Evolutionary conservation across 225 moss, liverwort and hornwort species (phyloP).

Genomic region (Takakia lepidozioides): DNA sequence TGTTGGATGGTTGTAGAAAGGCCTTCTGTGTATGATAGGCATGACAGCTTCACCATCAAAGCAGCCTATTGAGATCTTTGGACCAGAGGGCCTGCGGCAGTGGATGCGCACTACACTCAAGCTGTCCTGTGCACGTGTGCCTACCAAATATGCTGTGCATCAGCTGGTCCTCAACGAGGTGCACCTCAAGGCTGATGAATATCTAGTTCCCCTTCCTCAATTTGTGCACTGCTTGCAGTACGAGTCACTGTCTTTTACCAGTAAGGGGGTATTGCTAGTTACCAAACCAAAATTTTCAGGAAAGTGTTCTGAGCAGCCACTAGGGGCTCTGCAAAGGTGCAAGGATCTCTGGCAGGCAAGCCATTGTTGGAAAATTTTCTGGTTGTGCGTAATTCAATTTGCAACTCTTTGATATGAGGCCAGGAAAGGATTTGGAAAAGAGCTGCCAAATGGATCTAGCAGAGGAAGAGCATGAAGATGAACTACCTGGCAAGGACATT

Average conservation of each 20-base stretch:
- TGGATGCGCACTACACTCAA: constrained; percentile 92
- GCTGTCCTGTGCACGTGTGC: constrained; percentile 72
- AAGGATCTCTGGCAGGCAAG: too few species aligned
- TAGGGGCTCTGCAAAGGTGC: too few species aligned
- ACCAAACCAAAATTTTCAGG: too few species aligned
- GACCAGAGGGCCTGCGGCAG: constrained; percentile 74
- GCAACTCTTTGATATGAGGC: too few species aligned
- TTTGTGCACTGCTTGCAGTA: too few species aligned
- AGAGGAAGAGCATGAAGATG: constrained; percentile 80
- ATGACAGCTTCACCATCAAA: constrained; percentile 63
- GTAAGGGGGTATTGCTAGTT: too few species aligned
- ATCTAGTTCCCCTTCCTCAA: too few species aligned
- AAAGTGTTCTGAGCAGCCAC: too few species aligned
- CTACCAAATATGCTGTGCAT: constrained; percentile 83
- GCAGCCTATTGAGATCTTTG: constrained; percentile 72
- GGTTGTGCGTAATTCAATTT: too few species aligned
- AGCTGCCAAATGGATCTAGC: constrained; percentile 47
- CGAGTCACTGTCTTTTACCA: too few species aligned
- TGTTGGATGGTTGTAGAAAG: constrained; percentile 55
- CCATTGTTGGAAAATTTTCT: too few species aligned
- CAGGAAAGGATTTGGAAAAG: constrained; percentile 46
- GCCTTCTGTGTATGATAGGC: constrained; percentile 96
- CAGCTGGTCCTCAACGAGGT: constrained; percentile 73
- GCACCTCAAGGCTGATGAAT: not conserved
- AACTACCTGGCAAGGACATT: constrained; percentile 74